A percentile compares a stretch with the other conserved stretches of the same genome.
phyloP scores from a whole-genome alignment of 352 stramenopile species.

The Phytophthora fragariaefolia region DNA sequence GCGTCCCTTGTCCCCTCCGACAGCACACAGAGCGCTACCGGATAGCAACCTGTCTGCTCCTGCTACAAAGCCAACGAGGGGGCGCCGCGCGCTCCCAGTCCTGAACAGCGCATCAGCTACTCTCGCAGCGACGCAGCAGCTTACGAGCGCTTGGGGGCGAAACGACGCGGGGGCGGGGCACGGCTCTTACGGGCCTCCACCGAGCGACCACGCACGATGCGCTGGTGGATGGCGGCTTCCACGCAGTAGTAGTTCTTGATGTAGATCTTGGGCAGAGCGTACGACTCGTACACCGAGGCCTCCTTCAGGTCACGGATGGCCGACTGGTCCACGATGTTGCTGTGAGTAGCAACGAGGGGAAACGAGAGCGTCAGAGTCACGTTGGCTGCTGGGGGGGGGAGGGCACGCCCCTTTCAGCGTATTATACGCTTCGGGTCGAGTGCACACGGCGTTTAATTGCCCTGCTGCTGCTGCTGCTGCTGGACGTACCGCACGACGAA shows the following conservation, averaged over 20 bases:
- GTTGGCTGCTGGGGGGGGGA: no score
- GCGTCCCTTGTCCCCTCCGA: constrained; percentile 8
- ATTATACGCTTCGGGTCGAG: constrained; percentile 1
- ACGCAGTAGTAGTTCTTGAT: constrained; percentile 99
- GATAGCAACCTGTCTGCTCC: not conserved
- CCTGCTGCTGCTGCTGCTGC: not conserved
- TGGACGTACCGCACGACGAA: constrained; percentile 90
- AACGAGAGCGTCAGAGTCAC: constrained; percentile 11
- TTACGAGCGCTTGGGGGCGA: constrained; percentile 76
- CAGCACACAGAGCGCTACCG: constrained; percentile 6
- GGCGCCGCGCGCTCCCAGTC: constrained; percentile 12
- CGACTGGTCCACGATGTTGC: constrained; percentile 99
- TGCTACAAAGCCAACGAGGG: constrained; percentile 1
- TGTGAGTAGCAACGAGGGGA: constrained; percentile 27
- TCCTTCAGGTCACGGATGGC: constrained; percentile 99
- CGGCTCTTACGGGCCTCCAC: constrained; percentile 93
- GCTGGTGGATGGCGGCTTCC: constrained; percentile 98
- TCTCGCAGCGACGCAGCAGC: constrained; percentile 26
- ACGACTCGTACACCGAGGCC: constrained; percentile 98
- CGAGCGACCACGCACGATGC: constrained; percentile 98
- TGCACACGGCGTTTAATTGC: no score
- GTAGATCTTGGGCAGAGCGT: constrained; percentile 99
- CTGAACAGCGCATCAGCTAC: constrained; percentile 40
- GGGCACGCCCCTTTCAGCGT: not conserved
- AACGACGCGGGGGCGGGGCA: constrained; percentile 91